Evolutionary conservation across 345 rosid genomes (phyloP).

Genomic region (Microcos paniculata): DNA sequence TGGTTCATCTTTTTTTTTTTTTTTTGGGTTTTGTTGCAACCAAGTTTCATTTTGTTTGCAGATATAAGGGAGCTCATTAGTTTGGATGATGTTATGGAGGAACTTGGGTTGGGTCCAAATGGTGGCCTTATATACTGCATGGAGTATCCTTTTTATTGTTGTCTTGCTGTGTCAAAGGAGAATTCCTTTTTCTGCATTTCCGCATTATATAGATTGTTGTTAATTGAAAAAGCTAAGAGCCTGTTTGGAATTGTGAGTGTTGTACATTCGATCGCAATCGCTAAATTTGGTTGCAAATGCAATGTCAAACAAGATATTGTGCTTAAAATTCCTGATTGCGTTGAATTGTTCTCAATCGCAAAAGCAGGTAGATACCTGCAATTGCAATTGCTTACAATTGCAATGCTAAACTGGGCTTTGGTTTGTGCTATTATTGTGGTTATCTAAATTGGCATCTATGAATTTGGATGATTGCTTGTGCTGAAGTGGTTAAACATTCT

Average conservation of each 20-base stretch:
- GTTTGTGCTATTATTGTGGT: neutral
- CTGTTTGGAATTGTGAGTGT: no score
- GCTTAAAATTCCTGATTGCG: no score
- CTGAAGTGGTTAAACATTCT: neutral
- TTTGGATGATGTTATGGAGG: constrained; percentile 95
- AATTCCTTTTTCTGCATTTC: neutral
- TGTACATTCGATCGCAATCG: no score
- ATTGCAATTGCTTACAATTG: no score
- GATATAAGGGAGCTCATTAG: constrained; percentile 89
- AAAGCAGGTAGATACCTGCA: no score
- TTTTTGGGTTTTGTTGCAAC: neutral
- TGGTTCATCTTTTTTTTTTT: neutral
- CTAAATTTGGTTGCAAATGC: no score
- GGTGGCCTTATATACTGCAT: constrained; percentile 89
- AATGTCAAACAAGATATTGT: no score
- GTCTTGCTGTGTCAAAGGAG: neutral
- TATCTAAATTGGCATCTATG: neutral
- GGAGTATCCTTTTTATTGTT: constrained; percentile 74
- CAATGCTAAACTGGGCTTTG: no score
- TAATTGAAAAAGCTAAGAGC: neutral
- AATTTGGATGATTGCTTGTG: neutral
- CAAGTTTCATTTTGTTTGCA: constrained; percentile 27
- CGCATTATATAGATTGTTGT: neutral
- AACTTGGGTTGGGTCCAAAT: constrained; percentile 83
- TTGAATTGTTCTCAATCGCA: no score